Evolutionary conservation across 768 basidiomycete species (phyloP), one percentile per base, ranked within the genome.

Genomic region (Podaxis carcinomalis): DNA sequence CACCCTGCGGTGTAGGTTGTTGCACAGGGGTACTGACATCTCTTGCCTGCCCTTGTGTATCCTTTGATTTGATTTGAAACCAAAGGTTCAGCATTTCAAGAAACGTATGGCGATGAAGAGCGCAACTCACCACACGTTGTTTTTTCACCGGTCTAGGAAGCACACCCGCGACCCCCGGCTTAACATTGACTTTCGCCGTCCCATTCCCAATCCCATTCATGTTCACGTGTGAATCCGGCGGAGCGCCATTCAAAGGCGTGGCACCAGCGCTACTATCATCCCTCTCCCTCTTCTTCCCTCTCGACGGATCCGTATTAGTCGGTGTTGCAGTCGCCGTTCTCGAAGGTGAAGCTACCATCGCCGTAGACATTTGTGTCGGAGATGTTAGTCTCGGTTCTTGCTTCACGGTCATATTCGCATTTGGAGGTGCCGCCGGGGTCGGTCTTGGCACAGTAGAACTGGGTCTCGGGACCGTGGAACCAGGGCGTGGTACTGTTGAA

Each of bases 141-240:
- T 89, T 91, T 80, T 92, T 92, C 46, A 86, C 68, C 21, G 89
- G 89, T 65, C 89, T 78, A 28, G 89, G 88, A 58, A 86, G 78
- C 13, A 79, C 81, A 50, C 79, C 82, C 6, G 77, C 78, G 39
- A 76, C 77, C 16, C 88, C 88, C 9, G 86, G 83, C 66, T 83
- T 84, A 27, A 85, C 80, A 65, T 80, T 80, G 14, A 83, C 70
- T 68, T 47, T 74, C 74, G 6, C 67, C 62, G 60, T 69, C 70
- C 65, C 73, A 71, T 67, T 76, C 71, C 68, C 70, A 73, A 64
- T 68, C 49, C 74, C 74, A 64, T 75, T 75, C 57, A 67, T 66
- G 53, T 70, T 61, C 23, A 57, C 51, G 49, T 60, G 23, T 4
- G 59, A 13, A 37, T 39, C 42, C 9, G 47, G 36, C 10, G 51